phyloP scores from a whole-genome alignment of 768 basidiomycete species.

The Hortiboletus flavorubellus region DNA sequence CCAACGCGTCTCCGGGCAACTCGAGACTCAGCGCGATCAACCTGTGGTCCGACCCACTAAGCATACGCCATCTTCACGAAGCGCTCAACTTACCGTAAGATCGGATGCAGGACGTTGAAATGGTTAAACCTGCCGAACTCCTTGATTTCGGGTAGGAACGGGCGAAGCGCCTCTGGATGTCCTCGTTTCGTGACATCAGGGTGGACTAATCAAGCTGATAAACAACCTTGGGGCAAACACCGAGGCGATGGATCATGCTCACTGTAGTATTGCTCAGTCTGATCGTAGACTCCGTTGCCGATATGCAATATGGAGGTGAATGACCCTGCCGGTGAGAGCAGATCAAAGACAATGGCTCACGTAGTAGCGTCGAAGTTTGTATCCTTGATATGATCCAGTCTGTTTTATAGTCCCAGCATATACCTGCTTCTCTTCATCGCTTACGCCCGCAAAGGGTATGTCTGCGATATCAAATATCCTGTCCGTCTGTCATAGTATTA shows the following conservation, averaged over 20 bases:
- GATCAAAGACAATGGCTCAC: conserved; percentile 23
- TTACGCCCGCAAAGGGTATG: conserved; percentile 41
- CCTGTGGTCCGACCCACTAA: conserved; percentile 23
- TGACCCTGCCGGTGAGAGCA: background rate
- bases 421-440: conserved; percentile 39
- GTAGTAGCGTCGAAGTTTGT: conserved; percentile 51
- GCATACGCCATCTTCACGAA: background rate
- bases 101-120: conserved; percentile 46
- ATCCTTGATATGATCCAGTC: conserved; percentile 49
- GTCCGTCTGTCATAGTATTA: conserved; percentile 35
- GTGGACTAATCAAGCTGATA: conserved; percentile 38
- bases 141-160: conserved; percentile 51
- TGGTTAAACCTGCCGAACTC: conserved; percentile 51
- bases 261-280: conserved; percentile 68
- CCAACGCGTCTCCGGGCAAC: conserved; percentile 50
- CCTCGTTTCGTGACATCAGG: conserved; percentile 42
- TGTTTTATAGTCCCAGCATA: conserved; percentile 42
- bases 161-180: conserved; percentile 49
- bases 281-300: conserved; percentile 59
- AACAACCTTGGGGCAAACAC: background rate
- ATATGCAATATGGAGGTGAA: conserved; percentile 42
- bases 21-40: conserved; percentile 51
- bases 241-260: conserved; percentile 9
- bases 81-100: conserved; percentile 36
- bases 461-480: conserved; percentile 51